These are phyloP conservation scores for Ochetophila trinervis DNA, from an alignment of 306 rosid species.

Conservation along the genomic window DNA sequence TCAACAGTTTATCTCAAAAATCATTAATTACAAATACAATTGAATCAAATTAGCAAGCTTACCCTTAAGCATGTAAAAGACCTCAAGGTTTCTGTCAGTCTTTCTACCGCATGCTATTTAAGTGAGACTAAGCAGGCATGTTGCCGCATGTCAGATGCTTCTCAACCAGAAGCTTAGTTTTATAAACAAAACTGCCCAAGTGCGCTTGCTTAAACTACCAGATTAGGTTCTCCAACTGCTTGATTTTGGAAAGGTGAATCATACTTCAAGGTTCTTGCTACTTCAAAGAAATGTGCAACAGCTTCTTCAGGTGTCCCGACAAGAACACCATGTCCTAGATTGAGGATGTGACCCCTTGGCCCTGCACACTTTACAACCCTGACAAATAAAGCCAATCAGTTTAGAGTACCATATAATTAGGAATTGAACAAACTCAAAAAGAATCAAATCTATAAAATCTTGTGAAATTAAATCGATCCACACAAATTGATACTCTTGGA, in stretches of 20 bases:
- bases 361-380: slow-evolving; percentile 97
- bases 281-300: slow-evolving; percentile 95
- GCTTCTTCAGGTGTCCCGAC: slow-evolving; percentile 95
- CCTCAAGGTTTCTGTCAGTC: slow-evolving; percentile 29
- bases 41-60: slow-evolving; percentile 28
- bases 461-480: not conserved
- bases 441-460: not conserved
- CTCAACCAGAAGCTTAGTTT: slow-evolving; percentile 15
- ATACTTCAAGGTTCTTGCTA: slow-evolving; percentile 74
- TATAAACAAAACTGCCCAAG: slow-evolving; percentile 8
- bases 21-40: slow-evolving; percentile 31
- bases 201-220: slow-evolving; percentile 30
- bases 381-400: slow-evolving; percentile 22
- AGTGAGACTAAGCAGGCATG: slow-evolving; percentile 22
- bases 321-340: slow-evolving; percentile 94
- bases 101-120: slow-evolving; percentile 17
- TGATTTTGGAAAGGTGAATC: slow-evolving; percentile 45
- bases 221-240: slow-evolving; percentile 43
- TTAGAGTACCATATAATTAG: not conserved
- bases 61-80: slow-evolving; percentile 27
- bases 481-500: not conserved
- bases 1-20: slow-evolving; percentile 20
- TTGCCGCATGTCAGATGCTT: slow-evolving; percentile 18
- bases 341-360: slow-evolving; percentile 86
- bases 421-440: not conserved